Base-by-base conservation (phyloP, 2,329 filamentous ascomycete species). In the Coniochaeta sp. region DNA sequence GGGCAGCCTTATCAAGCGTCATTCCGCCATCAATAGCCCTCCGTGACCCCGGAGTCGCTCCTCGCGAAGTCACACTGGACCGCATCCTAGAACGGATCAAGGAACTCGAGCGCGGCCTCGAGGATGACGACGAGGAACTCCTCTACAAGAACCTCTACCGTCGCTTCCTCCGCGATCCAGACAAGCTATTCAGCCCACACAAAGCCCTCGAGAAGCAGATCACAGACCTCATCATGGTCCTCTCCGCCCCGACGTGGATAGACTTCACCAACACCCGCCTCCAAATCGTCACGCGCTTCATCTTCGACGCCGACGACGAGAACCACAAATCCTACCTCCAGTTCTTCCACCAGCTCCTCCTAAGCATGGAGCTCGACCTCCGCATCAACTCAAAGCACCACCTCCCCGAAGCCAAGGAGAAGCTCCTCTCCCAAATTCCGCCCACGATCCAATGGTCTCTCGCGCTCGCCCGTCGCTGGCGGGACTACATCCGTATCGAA, bases 301-400 rank as follows among this genome's bases (percentile, higher is more conserved):
- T 90, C 54, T 83, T 84, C 56, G 79, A 85, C 58, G 75, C 76
- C 12, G 72, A 75, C 52, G 72, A 76, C 31, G 71, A 73, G 16
- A 83, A 85, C 57, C 71, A 76, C 45, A 67, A 72, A 16, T 75
- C 77, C 53, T 86, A 85, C 59, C 76, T 79, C 53, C 77, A 76
- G 24, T 90, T 91, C 69, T 89, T 88, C 64, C 85, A 89, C 63
- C 87, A 91, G 66, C 69, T 91, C n/a, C 73, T 91, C 3, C 76
- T 91, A 38, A 86, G 84, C 56, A 74, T 87, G 48, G 87, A 91
- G 65, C 73, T 91, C 5, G 82, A 88, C 60, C 66, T 87, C 52
- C 80, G 87, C 33, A 87, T 90, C 58, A 80, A 85, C 59, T 83
- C 79, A 1, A 71, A 70, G 24, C 70, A 77, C 48, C 83, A 87